These are phyloP conservation scores for Rutstroemia sp. DNA, from an alignment of 2,329 filamentous ascomycete genomes.

Conservation along the genomic window DNA sequence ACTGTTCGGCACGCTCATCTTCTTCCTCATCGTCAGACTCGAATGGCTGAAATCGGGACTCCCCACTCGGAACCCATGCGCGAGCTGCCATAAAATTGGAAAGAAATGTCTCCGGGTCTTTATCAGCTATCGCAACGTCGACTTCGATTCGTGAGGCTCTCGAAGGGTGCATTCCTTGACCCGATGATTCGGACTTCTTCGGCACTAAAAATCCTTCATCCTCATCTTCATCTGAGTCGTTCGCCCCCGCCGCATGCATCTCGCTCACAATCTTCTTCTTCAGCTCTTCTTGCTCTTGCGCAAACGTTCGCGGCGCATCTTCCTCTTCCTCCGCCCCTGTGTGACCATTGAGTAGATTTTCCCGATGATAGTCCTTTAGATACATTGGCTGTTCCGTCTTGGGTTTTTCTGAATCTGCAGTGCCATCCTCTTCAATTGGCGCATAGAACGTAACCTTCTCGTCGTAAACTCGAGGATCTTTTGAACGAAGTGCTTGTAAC, in stretches of 20 bases:
- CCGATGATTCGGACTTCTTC: constrained; percentile 42
- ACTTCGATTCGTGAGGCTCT: constrained; percentile 43
- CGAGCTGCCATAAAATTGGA: constrained; percentile 91
- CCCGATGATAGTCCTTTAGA: constrained; percentile 83
- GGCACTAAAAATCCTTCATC: constrained; percentile 63
- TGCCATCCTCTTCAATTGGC: constrained; percentile 47
- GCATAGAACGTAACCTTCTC: constrained; percentile 70
- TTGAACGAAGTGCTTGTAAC: constrained; percentile 77
- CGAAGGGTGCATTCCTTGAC: constrained; percentile 49
- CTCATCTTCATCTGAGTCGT: constrained; percentile 41
- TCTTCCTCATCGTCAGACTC: constrained; percentile 80
- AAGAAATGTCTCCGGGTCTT: constrained; percentile 86
- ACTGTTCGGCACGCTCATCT: constrained; percentile 70
- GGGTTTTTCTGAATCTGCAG: constrained; percentile 31
- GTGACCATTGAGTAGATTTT: constrained; percentile 74
- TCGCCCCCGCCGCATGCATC: constrained; percentile 56
- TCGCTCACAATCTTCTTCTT: constrained; percentile 72
- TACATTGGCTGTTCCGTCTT: constrained; percentile 80
- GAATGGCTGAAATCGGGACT: constrained; percentile 67
- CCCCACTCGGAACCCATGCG: constrained; percentile 72
- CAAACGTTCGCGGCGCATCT: constrained; percentile 59
- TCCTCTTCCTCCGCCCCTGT: constrained; percentile 53
- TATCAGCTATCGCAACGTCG: constrained; percentile 70
- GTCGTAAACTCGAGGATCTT: constrained; percentile 89
- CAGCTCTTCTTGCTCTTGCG: constrained; percentile 78